Base-by-base conservation (phyloP, 495 filamentous ascomycete genomes). In the Jackrogersella multiformis region DNA sequence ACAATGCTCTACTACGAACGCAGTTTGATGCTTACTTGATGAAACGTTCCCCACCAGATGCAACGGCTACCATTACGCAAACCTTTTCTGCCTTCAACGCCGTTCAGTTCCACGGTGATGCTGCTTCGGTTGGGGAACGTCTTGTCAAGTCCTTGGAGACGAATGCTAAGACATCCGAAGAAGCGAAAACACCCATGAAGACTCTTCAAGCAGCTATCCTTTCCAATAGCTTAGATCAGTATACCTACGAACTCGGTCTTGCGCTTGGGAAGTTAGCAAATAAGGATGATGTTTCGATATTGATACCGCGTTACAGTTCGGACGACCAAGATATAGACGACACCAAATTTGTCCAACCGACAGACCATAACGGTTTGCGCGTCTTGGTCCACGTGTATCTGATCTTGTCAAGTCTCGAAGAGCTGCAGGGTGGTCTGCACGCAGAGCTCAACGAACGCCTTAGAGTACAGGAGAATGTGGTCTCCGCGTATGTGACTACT, bases 401-500 rank as follows among this genome's bases (percentile, higher is more conserved):
- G 38, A 69, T 84, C 18, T 59, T 78, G 23, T 72, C 75, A 10
- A 75, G 74, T 3, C 85, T 89, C 42, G 77, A 88, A 44, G 78
- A 81, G 54, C 75, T 89, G 28, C 68, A 81, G 41, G 77, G 80
- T 6, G 77, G 71, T 45, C 66, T 74, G 5, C 70, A 78, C 5
- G 70, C 74, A 15, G 81, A 84, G 48, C 70, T 36, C 32, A 53
- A 74, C 35, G 42, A 54, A n/a, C 64, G 71, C 35, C 73, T 70
- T 34, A 72, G 71, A 9, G 76, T 66, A 15, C 76, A 83, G 54
- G 89, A 94, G 66, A 87, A 88, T 68, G 79, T 90, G n/a, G 83
- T 95, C 61, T 83, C 91, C 1, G 88, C 86, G 13, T 97, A 98
- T 72, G 88, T 96, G 58, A 87, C 91, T 64, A 89, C 89, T 59